phyloP scores from a whole-genome alignment of 129 eudicot species.

The Flaveria linearis region DNA sequence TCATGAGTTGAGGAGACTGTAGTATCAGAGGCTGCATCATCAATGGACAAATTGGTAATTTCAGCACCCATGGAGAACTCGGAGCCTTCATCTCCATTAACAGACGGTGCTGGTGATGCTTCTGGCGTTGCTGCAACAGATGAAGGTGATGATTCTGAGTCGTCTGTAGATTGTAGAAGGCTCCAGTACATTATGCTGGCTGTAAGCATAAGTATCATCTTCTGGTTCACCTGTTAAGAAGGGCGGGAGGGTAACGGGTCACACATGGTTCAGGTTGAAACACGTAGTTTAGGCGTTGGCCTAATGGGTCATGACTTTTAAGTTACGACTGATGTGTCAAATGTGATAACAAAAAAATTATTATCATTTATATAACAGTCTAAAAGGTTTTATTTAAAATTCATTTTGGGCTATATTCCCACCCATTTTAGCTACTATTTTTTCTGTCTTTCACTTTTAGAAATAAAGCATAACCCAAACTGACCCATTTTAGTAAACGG shows the following conservation, averaged over 20 bases:
- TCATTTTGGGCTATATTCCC: constrained; percentile 2
- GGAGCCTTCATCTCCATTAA: constrained; percentile 49
- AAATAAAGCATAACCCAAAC: not conserved
- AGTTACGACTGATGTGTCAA: not conserved
- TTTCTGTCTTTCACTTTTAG: not conserved
- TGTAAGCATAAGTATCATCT: constrained; percentile 86
- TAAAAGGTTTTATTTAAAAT: not conserved
- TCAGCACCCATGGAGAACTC: constrained; percentile 36
- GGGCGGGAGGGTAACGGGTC: not conserved
- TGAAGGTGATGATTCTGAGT: constrained; percentile 50
- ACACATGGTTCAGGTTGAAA: not conserved
- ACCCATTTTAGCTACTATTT: not conserved
- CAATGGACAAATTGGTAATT: constrained; percentile 41
- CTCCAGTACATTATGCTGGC: constrained; percentile 99
- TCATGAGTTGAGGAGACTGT: constrained; percentile 51
- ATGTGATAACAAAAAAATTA: not conserved
- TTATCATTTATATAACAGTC: not conserved
- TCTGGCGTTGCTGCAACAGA: constrained; percentile 43
- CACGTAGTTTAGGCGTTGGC: not conserved
- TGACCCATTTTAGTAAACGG: not conserved
- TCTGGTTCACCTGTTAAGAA: constrained; percentile 76
- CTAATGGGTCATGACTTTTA: not conserved
- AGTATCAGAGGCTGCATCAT: constrained; percentile 55
- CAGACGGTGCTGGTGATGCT: constrained; percentile 57
- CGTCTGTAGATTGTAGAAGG: constrained; percentile 70